phyloP scores from a whole-genome alignment of 2,329 filamentous ascomycete genomes.

The Domatiomyces catenatus region DNA sequence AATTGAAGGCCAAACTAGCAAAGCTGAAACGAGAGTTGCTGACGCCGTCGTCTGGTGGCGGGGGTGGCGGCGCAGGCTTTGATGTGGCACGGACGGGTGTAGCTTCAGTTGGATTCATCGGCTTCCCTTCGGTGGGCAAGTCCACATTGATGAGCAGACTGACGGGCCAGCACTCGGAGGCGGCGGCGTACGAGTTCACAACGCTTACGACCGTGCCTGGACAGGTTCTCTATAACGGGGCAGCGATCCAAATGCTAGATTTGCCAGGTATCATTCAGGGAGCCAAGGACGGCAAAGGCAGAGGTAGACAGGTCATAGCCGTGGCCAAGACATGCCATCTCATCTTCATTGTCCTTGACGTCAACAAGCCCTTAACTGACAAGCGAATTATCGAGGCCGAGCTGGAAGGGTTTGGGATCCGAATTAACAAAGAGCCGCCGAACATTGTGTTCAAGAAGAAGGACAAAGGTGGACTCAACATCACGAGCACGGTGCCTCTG shows the following conservation, averaged over 20 bases:
- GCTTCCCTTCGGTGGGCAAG: slow-evolving; percentile 95
- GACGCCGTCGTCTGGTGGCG: slow-evolving; percentile 62
- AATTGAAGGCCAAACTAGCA: slow-evolving; percentile 93
- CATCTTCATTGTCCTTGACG: slow-evolving; percentile 96
- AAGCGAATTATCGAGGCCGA: slow-evolving; percentile 92
- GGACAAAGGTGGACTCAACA: slow-evolving; percentile 92
- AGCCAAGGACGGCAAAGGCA: slow-evolving; percentile 93
- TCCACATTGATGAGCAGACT: slow-evolving; percentile 91
- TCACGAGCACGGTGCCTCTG: slow-evolving; percentile 85
- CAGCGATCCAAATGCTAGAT: slow-evolving; percentile 96
- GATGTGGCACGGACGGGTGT: slow-evolving; percentile 96
- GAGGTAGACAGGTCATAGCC: slow-evolving; percentile 95
- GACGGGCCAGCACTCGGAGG: slow-evolving; percentile 94
- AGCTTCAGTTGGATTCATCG: slow-evolving; percentile 92
- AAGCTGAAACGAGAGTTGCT: slow-evolving; percentile 95
- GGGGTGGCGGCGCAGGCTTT: slow-evolving; percentile 78
- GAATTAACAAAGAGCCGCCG: slow-evolving; percentile 91
- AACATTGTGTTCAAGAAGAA: slow-evolving; percentile 99
- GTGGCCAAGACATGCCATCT: slow-evolving; percentile 97
- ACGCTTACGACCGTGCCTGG: slow-evolving; percentile 94
- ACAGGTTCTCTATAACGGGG: slow-evolving; percentile 90
- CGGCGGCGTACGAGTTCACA: slow-evolving; percentile 95
- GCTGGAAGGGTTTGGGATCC: slow-evolving; percentile 90
- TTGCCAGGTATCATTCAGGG: slow-evolving; percentile 97
- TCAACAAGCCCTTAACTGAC: slow-evolving; percentile 95